These are phyloP conservation scores for Colletotrichum viniferum DNA, from an alignment of 2,329 filamentous ascomycete species.

Conservation along the genomic window DNA sequence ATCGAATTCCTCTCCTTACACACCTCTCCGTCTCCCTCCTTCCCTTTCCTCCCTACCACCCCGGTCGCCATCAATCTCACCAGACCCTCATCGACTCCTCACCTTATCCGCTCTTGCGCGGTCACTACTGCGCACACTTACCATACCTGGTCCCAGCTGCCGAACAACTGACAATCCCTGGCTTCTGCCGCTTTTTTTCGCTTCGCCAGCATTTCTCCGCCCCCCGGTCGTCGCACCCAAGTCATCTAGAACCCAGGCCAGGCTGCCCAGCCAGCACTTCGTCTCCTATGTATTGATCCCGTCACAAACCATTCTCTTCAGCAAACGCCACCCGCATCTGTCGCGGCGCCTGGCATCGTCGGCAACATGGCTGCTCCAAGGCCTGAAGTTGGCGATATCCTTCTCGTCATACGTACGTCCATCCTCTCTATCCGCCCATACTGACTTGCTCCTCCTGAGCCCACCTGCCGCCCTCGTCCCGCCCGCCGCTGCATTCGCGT, in stretches of 20 bases:
- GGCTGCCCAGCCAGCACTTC: conserved; percentile 16
- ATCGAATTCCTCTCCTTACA: not conserved
- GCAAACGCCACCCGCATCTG: conserved; percentile 23
- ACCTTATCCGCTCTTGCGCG: conserved; percentile 3
- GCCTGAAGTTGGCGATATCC: conserved; percentile 68
- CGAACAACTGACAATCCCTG: conserved; percentile 19
- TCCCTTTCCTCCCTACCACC: not conserved
- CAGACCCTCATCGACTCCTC: conserved; percentile 10
- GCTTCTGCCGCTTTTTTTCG: conserved; percentile 12
- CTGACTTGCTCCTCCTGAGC: not conserved
- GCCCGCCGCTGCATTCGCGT: not conserved
- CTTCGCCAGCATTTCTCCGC: conserved; percentile 8
- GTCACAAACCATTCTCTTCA: conserved; percentile 16
- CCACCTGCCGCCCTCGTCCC: not conserved
- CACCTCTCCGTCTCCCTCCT: not conserved
- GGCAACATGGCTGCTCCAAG: conserved; percentile 49
- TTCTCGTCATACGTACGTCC: conserved; percentile 74
- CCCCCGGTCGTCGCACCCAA: conserved; percentile 11
- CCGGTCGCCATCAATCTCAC: conserved; percentile 17
- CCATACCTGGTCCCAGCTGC: conserved; percentile 12
- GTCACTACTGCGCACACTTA: conserved; percentile 5
- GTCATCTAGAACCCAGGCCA: conserved; percentile 17
- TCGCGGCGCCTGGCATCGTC: conserved; percentile 21
- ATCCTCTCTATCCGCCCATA: not conserved
- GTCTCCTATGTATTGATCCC: conserved; percentile 22